A percentile compares a stretch with the other conserved stretches of the same genome.
Conservation (phyloP, 163 green algal genomes). For the Chloromonas sp. region DNA sequence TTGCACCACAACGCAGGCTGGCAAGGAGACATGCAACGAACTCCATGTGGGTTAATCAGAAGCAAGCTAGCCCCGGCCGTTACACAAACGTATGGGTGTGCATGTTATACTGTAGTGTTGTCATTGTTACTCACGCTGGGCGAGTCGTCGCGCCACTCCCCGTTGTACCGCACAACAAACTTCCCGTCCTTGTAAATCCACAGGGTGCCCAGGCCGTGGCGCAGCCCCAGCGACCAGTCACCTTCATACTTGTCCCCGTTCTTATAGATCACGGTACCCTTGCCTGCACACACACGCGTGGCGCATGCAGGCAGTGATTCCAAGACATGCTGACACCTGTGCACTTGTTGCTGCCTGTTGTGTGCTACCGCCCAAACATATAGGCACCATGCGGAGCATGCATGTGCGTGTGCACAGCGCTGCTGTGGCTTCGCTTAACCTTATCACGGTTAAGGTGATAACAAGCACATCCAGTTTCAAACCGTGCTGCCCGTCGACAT, state of each 20-base stretch:
- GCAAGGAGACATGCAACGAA: too few relatives aligned
- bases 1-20: too few relatives aligned
- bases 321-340: not conserved
- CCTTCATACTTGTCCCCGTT: conserved; percentile 74
- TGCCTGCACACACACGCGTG: conserved; percentile 16
- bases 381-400: too few relatives aligned
- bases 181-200: conserved; percentile 55
- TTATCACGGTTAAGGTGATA: too few relatives aligned
- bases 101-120: too few relatives aligned
- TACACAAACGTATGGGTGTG: too few relatives aligned
- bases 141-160: conserved; percentile 54
- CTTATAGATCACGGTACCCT: conserved; percentile 53
- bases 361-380: not conserved
- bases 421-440: too few relatives aligned
- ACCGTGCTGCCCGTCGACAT: too few relatives aligned
- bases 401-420: too few relatives aligned
- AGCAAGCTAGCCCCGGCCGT: too few relatives aligned
- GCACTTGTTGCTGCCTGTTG: not conserved
- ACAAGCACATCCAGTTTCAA: too few relatives aligned
- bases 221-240: conserved; percentile 53
- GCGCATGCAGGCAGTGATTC: not conserved
- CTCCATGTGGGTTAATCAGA: too few relatives aligned
- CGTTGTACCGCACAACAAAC: conserved; percentile 61
- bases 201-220: conserved; percentile 60
- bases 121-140: conserved; percentile 25